Evolutionary conservation across 805 yeast species (phyloP), one percentile per base, ranked within the genome.

Genomic region (Yamadazyma paraphyllophila): DNA sequence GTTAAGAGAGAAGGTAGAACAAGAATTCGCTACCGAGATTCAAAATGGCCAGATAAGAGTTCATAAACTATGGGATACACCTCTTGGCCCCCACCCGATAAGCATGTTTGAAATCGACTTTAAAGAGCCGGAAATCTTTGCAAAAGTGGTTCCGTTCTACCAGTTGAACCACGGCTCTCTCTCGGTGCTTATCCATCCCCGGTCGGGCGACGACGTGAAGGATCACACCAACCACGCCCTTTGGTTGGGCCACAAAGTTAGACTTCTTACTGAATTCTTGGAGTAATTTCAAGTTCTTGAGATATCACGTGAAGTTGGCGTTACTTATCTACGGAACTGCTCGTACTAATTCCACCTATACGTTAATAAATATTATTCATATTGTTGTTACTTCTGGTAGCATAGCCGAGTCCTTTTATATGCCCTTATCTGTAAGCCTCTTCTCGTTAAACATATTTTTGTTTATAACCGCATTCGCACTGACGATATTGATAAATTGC

Each of bases 21-120:
- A 57, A 41, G 76, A 73, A 40, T 75, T 79, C 50, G 67, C 71
- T 5, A 40, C 56, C 12, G 80, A 77, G 42, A 59, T 74, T 25
- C 70, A 57, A 24, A 48, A 58, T 1, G 79, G 78, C 1, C 58
- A 62, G 16, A 62, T 76, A 9, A 54, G 78, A 44, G 67, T 77
- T 3, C 67, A 69, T 59, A 69, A 69, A 46, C 61, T 75, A 26
- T 75, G 76, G 70, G 74, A 73, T 32, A 59, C 61, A 36, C 75
- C 80, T 20, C 56, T 80, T 25, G 85, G 85, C 0, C 85, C 85
- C 1, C 84, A 80, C 51, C 81, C 83, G 0, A 61, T 73, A 26
- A 73, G 68, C 32, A 80, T 80, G 84, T 80, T 78, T 67, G 84
- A 80, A 54, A 53, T 74, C 24, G 85, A 80, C 58, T 75, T 77